Percentiles rank a stretch among this genome's conserved stretches.
These are phyloP conservation scores for Aphanomyces astaci DNA, from an alignment of 352 stramenopile species.

Conservation along the genomic window DNA sequence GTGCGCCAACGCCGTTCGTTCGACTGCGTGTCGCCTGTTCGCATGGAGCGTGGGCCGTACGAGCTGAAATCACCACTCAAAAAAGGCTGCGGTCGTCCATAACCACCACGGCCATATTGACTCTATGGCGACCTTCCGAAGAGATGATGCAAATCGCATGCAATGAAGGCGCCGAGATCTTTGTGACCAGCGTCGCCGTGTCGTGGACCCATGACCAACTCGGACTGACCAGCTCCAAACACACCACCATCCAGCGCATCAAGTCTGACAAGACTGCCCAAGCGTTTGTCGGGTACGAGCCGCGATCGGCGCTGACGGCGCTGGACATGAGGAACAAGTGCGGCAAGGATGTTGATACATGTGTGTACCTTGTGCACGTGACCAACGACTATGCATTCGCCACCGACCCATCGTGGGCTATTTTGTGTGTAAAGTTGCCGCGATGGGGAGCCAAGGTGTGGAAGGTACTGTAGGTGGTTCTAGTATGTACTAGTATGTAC, in stretches of 20 bases:
- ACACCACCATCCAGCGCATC: constrained; percentile 35
- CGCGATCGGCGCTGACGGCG: constrained; percentile 8
- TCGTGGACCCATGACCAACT: constrained; percentile 59
- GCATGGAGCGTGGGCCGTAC: constrained; percentile 26
- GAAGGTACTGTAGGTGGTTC: constrained; percentile 8
- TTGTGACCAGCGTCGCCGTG: constrained; percentile 47
- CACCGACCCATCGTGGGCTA: constrained; percentile 25
- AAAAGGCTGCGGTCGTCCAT: no score
- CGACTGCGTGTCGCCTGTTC: constrained; percentile 60
- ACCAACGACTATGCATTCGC: constrained; percentile 27
- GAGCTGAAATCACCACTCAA: not conserved
- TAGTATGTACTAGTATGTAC: not conserved
- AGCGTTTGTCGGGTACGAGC: constrained; percentile 17
- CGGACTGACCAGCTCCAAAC: constrained; percentile 55
- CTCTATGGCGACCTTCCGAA: constrained; percentile 52
- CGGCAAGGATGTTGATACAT: constrained; percentile 37
- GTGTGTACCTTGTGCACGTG: constrained; percentile 40
- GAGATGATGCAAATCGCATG: constrained; percentile 42
- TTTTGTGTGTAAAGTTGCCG: constrained; percentile 8
- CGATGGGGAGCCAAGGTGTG: not conserved
- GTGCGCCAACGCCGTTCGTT: constrained; percentile 47
- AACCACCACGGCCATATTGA: constrained; percentile 38
- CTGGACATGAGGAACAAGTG: constrained; percentile 14
- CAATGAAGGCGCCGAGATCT: constrained; percentile 49
- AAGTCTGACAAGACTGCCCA: not conserved